phyloP scores from a whole-genome alignment of 768 basidiomycete genomes.

The Austroboletus festivus region DNA sequence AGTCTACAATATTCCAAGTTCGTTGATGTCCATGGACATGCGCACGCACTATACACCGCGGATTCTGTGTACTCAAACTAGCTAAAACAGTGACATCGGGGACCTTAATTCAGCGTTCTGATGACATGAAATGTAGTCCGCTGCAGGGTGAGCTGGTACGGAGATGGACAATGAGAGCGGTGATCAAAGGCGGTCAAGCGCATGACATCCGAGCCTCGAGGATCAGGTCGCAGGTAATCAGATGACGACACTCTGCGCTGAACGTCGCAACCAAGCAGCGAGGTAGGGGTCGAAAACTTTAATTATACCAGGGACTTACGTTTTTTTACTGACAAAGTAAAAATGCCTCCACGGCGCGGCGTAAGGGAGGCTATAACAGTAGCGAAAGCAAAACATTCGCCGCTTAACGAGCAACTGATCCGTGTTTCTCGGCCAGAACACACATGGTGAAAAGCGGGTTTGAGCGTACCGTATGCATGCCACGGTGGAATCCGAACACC shows the following conservation, averaged over 20 bases:
- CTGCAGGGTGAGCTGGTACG: not conserved
- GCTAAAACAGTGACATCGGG: too few relatives aligned
- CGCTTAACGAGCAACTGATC: constrained; percentile 22
- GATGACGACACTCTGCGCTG: not conserved
- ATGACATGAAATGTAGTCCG: not conserved
- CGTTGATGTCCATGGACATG: too few relatives aligned
- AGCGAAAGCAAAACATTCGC: constrained; percentile 13
- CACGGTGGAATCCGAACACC: not conserved
- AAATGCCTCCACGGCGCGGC: constrained; percentile 16
- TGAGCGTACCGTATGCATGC: not conserved
- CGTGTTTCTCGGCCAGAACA: constrained; percentile 23
- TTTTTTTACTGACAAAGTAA: constrained; percentile 18
- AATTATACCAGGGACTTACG: constrained; percentile 23
- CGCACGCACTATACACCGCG: too few relatives aligned
- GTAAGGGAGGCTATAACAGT: constrained; percentile 16
- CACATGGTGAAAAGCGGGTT: not conserved
- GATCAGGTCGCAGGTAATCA: not conserved
- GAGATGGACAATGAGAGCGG: not conserved
- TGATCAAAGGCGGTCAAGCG: constrained; percentile 9
- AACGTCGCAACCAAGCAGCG: constrained; percentile 8
- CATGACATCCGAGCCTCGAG: not conserved
- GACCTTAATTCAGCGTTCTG: too few relatives aligned
- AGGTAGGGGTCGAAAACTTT: constrained; percentile 12
- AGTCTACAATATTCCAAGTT: too few relatives aligned
- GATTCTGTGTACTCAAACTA: too few relatives aligned